Percentiles rank a stretch among this genome's conserved stretches.
phyloP scores from a whole-genome alignment of 441 rosid species.

The Adansonia grandidieri region DNA sequence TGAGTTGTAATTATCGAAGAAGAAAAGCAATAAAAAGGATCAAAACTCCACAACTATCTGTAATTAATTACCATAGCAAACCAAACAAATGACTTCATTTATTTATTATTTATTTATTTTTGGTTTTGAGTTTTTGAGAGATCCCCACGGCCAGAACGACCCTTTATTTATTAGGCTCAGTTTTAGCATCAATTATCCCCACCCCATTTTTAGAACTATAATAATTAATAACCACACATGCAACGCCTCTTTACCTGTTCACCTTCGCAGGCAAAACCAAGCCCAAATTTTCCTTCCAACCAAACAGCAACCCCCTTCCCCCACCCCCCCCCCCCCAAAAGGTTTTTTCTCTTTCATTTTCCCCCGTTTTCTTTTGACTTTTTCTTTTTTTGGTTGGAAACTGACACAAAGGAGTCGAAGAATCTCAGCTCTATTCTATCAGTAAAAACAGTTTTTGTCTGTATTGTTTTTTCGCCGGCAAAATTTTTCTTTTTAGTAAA shows the following conservation, averaged over 20 bases:
- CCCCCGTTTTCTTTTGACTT: neutral
- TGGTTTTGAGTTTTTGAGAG: neutral
- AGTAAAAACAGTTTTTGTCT: conserved; percentile 17
- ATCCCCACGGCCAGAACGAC: conserved; percentile 2
- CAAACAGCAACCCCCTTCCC: conserved; percentile 38
- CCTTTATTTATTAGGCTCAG: conserved; percentile 2
- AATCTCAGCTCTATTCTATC: conserved; percentile 5
- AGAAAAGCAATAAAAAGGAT: conserved; percentile 26
- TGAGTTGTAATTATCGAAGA: conserved; percentile 28
- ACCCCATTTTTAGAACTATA: conserved; percentile 25
- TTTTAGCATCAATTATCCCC: conserved; percentile 19
- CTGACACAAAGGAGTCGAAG: conserved; percentile 40
- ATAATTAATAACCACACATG: conserved; percentile 8
- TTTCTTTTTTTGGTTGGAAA: neutral
- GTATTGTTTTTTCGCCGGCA: conserved; percentile 12
- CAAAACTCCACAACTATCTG: conserved; percentile 34
- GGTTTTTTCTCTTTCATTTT: neutral
- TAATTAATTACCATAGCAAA: conserved; percentile 39
- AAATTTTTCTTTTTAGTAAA: neutral
- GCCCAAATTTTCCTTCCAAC: conserved; percentile 26
- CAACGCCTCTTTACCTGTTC: conserved; percentile 27
- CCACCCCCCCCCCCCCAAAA: neutral
- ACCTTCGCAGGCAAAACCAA: conserved; percentile 21
- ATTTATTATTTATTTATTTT: neutral
- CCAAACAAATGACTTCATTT: conserved; percentile 31